Percentiles rank a stretch among this genome's conserved stretches.
phyloP scores from a whole-genome alignment of 345 rosid species.

The Linum usitatissimum region DNA sequence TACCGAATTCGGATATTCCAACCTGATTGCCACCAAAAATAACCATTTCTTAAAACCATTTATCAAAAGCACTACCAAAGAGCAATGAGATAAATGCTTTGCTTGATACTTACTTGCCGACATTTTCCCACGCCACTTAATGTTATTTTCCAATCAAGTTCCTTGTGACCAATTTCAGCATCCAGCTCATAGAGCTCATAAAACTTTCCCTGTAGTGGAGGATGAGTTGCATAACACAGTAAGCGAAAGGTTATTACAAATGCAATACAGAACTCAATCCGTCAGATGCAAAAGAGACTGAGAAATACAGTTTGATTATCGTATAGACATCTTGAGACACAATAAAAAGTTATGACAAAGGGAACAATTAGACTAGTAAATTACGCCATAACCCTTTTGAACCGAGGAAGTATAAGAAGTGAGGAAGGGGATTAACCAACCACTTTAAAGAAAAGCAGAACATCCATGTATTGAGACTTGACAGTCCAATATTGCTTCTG shows the following conservation, averaged over 20 bases:
- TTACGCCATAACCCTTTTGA: background rate
- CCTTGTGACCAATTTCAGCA: constrained; percentile 92
- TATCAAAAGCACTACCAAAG: background rate
- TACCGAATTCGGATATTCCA: constrained; percentile 76
- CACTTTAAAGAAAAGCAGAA: constrained; percentile 94
- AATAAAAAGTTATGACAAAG: background rate
- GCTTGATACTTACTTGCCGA: constrained; percentile 59
- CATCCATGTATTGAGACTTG: constrained; percentile 84
- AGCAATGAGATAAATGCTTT: background rate
- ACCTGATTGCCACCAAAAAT: constrained; percentile 37
- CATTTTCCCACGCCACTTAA: constrained; percentile 89
- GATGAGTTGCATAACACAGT: background rate
- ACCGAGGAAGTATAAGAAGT: background rate
- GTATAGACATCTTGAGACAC: background rate
- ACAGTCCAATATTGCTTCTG: constrained; percentile 86
- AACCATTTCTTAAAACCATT: background rate
- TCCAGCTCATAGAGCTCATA: constrained; percentile 94
- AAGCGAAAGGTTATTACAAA: background rate
- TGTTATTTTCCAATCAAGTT: constrained; percentile 94
- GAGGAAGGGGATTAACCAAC: constrained; percentile 34
- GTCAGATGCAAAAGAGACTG: background rate
- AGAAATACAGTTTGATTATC: background rate
- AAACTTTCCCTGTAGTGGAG: constrained; percentile 59
- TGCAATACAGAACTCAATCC: background rate
- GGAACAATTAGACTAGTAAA: background rate